A percentile compares a stretch with the other conserved stretches of the same genome.
phyloP scores from a whole-genome alignment of 2,329 filamentous ascomycete genomes.

The Aspergillus ibericus region DNA sequence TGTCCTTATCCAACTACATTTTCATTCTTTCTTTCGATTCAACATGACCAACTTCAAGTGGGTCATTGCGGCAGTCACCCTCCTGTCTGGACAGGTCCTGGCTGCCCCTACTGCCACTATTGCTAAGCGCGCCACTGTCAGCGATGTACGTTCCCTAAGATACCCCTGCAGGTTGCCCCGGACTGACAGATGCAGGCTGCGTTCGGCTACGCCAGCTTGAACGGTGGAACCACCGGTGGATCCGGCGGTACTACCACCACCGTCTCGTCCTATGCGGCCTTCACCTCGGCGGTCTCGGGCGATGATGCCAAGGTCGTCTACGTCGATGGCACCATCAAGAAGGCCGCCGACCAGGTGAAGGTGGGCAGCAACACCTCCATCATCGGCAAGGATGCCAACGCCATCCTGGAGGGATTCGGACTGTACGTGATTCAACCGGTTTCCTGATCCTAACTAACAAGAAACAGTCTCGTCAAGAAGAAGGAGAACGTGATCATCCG shows the following conservation, averaged over 20 bases:
- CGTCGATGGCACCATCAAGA: slow-evolving; percentile 48
- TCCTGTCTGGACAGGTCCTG: slow-evolving; percentile 26
- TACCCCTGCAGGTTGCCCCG: not conserved
- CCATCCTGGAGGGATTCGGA: slow-evolving; percentile 55
- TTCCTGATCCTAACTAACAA: too few relatives aligned
- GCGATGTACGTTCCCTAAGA: slow-evolving; percentile 23
- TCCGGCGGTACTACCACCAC: slow-evolving; percentile 56
- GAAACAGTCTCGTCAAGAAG: slow-evolving; percentile 55
- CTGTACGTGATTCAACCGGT: slow-evolving; percentile 18
- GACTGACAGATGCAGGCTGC: slow-evolving; percentile 19
- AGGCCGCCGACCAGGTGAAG: slow-evolving; percentile 45
- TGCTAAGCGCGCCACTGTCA: slow-evolving; percentile 28
- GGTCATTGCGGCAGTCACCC: slow-evolving; percentile 23
- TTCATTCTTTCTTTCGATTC: not conserved
- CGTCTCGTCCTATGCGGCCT: slow-evolving; percentile 52
- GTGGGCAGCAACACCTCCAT: slow-evolving; percentile 55
- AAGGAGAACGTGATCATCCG: slow-evolving; percentile 62
- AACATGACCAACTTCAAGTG: slow-evolving; percentile 28
- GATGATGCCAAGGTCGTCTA: slow-evolving; percentile 49
- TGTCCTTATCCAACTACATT: slow-evolving; percentile 1
- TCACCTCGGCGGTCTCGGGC: slow-evolving; percentile 52
- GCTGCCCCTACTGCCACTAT: slow-evolving; percentile 27
- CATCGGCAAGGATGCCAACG: slow-evolving; percentile 51
- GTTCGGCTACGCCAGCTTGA: slow-evolving; percentile 50
- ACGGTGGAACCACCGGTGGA: slow-evolving; percentile 57